These are phyloP conservation scores for Lepiota venenata DNA, from an alignment of 768 basidiomycete species.

Conservation along the genomic window DNA sequence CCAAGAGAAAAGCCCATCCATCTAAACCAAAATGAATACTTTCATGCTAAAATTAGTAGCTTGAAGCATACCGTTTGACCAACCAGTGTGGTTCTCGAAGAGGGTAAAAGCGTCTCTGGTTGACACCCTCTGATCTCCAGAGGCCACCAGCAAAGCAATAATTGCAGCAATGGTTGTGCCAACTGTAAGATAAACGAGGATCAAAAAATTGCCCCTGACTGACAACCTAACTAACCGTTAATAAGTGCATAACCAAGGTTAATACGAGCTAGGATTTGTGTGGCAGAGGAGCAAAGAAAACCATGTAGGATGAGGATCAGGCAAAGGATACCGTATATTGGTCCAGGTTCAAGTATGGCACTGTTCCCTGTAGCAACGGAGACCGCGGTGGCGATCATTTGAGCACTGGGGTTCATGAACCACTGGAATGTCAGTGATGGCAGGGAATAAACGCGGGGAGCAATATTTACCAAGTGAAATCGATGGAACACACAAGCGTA, in stretches of 20 bases:
- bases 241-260: constrained; percentile 67
- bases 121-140: constrained; percentile 57
- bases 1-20: constrained; percentile 70
- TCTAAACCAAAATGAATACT: constrained; percentile 31
- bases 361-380: constrained; percentile 55
- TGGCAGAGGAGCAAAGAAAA: constrained; percentile 68
- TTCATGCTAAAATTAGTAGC: background rate
- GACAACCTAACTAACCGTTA: constrained; percentile 41
- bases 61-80: constrained; percentile 49
- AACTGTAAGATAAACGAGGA: constrained; percentile 31
- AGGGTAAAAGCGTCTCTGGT: constrained; percentile 65
- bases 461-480: constrained; percentile 50
- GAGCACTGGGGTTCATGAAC: constrained; percentile 30
- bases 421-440: too few species aligned
- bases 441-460: too few species aligned
- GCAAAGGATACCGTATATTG: constrained; percentile 65
- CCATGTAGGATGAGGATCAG: constrained; percentile 67
- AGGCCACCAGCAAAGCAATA: constrained; percentile 51
- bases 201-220: too few species aligned
- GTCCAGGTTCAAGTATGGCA: constrained; percentile 48
- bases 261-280: constrained; percentile 58
- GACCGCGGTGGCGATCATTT: constrained; percentile 75
- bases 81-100: constrained; percentile 71
- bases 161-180: constrained; percentile 66
- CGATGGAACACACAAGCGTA: constrained; percentile 70